A percentile compares a stretch with the other conserved stretches of the same genome.
These are phyloP conservation scores for Tuber umbilicatum DNA, from an alignment of 495 filamentous ascomycete genomes.

Conservation along the genomic window DNA sequence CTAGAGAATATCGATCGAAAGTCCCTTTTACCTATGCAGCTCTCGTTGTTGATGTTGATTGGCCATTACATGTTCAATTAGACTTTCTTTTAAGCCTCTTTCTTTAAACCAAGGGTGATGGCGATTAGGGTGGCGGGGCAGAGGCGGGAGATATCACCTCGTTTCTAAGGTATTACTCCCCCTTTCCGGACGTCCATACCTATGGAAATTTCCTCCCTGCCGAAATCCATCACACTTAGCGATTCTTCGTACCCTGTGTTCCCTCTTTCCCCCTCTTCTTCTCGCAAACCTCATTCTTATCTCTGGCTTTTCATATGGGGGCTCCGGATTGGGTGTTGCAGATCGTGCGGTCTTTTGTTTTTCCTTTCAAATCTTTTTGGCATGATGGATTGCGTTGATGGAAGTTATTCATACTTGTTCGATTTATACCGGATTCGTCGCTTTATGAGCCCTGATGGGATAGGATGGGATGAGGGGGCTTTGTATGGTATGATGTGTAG, in stretches of 20 bases:
- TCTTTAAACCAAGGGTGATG: constrained; percentile 4
- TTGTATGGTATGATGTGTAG: constrained; percentile 3
- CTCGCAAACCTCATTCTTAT: neutral
- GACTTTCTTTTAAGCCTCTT: constrained; percentile 38
- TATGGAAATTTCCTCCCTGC: neutral
- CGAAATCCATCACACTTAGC: neutral
- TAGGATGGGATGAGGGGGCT: neutral
- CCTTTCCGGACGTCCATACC: constrained; percentile 1
- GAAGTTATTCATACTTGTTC: neutral
- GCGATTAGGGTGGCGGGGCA: neutral
- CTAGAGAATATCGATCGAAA: neutral
- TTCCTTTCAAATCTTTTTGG: neutral
- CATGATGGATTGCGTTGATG: neutral
- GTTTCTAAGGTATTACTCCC: constrained; percentile 17
- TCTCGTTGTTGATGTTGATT: constrained; percentile 9
- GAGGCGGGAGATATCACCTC: constrained; percentile 6
- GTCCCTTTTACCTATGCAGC: neutral
- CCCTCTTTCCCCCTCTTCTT: neutral
- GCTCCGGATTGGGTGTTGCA: neutral
- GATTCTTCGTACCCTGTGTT: neutral
- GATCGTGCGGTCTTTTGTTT: neutral
- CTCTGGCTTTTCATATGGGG: neutral
- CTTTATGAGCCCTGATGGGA: neutral
- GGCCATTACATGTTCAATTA: constrained; percentile 28
- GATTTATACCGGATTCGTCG: neutral